These are phyloP conservation scores for Saccharomyces jurei DNA, from an alignment of 805 yeast species.

Conservation along the genomic window DNA sequence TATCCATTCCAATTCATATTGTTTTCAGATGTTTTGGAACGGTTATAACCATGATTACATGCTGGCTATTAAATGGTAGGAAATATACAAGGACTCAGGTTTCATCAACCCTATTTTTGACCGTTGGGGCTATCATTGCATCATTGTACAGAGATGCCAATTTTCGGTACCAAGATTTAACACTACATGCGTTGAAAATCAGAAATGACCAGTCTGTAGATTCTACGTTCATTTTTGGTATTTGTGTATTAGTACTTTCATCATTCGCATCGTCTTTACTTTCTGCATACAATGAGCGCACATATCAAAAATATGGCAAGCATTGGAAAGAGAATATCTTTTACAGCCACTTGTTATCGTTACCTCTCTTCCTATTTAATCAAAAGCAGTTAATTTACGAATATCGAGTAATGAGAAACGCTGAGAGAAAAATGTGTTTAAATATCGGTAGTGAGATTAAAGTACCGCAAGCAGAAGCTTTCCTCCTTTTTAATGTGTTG, in stretches of 20 bases:
- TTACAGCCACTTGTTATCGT: slow-evolving; percentile 47
- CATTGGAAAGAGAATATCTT: slow-evolving; percentile 62
- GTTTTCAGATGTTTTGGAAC: slow-evolving; percentile 59
- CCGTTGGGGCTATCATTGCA: slow-evolving; percentile 47
- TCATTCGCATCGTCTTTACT: slow-evolving; percentile 45
- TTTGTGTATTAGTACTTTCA: slow-evolving; percentile 33
- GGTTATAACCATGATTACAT: slow-evolving; percentile 51
- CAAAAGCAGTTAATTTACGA: slow-evolving; percentile 27
- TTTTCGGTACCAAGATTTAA: slow-evolving; percentile 8
- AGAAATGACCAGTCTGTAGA: slow-evolving; percentile 2
- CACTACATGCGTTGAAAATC: background rate
- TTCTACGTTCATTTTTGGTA: slow-evolving; percentile 18
- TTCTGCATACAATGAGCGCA: slow-evolving; percentile 49
- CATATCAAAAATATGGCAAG: slow-evolving; percentile 42
- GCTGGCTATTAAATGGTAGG: slow-evolving; percentile 40
- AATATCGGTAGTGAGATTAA: slow-evolving; percentile 4
- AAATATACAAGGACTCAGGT: slow-evolving; percentile 41
- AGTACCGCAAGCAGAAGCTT: slow-evolving; percentile 14
- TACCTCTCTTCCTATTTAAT: slow-evolving; percentile 44
- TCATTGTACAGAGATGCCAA: slow-evolving; percentile 29
- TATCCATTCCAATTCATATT: slow-evolving; percentile 62
- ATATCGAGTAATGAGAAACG: slow-evolving; percentile 17
- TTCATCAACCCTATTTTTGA: slow-evolving; percentile 41
- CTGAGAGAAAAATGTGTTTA: slow-evolving; percentile 8
- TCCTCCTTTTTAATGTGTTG: slow-evolving; percentile 36